Evolutionary conservation across 345 rosid genomes (phyloP), one percentile per base, ranked within the genome.

Genomic region (Toxicodendron radicans): DNA sequence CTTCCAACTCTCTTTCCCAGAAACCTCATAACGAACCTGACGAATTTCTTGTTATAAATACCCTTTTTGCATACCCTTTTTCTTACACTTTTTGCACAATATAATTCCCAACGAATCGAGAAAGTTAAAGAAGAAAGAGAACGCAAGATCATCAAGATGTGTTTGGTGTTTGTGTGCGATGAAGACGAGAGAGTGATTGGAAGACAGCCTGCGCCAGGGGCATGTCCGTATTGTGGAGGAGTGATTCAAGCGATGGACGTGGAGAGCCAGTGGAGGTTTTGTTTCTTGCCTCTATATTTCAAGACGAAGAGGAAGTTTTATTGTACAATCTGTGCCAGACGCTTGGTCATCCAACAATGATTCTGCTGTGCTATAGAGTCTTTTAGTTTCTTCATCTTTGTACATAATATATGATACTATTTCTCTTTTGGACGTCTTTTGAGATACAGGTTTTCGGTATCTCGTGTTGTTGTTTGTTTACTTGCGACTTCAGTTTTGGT

Each of bases 181-280:
- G 85, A 92, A 75, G 97, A 92, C 71, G 97, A 91, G 85, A 80
- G 84, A 79, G 99, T 92, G 70, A 62, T 85, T 33, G 86, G 80
- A 21, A 87, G 94, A 66, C 95, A 95, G 59, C 77, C 83, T 21
- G 99, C 97, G 48, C 89, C 94, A 3, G 97, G 98, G 23, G 85
- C 89, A 2, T 95, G 99, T 67, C 99, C 99, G 0, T 92, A 88
- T 83, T 95, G 99, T 64, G 99, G 97, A 7, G 97, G 99, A 58
- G 63, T 66, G 82, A 77, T 95, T 24, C 95, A 91, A 81, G 89
- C 89, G 76, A 43, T 85, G 79, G 99, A 92, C 71, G 83, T 92
- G 0, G 83, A 95, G 79, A 92, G 79, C 77, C 87, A 85, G 73
- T 91, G 97, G 97, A 85, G 94, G 51, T 87, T 95, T 83, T 95